Evolutionary conservation across 2,329 filamentous ascomycete species (phyloP), one percentile per base, ranked within the genome.

Genomic region (Fragosphaeria purpurea): DNA sequence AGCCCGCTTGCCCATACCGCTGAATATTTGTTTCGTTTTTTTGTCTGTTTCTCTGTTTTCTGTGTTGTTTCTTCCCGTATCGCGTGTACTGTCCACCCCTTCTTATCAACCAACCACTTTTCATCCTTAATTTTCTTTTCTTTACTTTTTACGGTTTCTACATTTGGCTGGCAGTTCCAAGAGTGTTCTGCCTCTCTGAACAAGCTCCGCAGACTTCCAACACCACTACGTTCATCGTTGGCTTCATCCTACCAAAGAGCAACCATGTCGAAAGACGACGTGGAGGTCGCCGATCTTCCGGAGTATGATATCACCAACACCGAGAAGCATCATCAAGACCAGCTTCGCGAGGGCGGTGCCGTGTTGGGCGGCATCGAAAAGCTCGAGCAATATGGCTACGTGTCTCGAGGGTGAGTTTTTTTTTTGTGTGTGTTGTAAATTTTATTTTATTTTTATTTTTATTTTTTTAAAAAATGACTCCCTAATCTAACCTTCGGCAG

Each of bases 341-440:
- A 44, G 40, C 4, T 40, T 6, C 2, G n/a, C 22, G 53, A 53
- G 44, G 51, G 41, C 34, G 47, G 52, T 12, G 47, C 45, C 11
- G 41, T 49, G 11, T 51, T 57, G 0, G 55, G 55, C 43, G 13
- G 47, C 30, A 38, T 45, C 31, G 55, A 52, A 12, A 38, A 41
- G 32, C 47, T 53, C 30, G 38, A 53, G 13, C 54, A 57, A 39
- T 57, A 54, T 31, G 55, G 55, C 47, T 57, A 57, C 32, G 55
- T 57, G 30, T 2, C 33, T 7, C 52, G 55, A n/a, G 55, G 52
- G 55, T 56, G 30, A 37, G 47, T 47, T 7, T 4, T 12, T 7
- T 38, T 41, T 44, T n/a, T 6, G 22, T 22, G 22, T 6, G 22
- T 22, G 22, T 22, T 22, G 3, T 22, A 22, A 2, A 22, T 22